Base-by-base conservation (phyloP, 768 basidiomycete genomes). In the Trametes elegans region DNA sequence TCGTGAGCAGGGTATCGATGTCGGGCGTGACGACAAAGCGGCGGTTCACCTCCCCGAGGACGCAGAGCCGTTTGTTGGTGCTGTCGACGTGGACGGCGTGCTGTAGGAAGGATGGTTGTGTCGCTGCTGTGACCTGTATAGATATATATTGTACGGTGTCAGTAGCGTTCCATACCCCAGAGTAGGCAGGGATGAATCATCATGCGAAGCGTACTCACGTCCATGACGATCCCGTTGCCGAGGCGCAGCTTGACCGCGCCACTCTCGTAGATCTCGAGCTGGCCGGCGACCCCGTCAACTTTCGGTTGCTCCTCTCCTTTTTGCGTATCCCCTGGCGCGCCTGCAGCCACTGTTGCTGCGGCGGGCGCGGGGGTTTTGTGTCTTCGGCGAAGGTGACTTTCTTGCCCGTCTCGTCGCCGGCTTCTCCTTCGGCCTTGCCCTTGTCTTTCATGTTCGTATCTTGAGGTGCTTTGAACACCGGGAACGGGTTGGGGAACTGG, bases 401-500 rank as follows among this genome's bases (percentile, higher is more conserved):
- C 68, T 80, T 86, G 46, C 57, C 62, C 43, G 50, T 68, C 51
- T 58, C 31, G 62, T 62, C 52, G 58, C 65, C 49, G 7, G 24
- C 24, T 7, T n/a, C 52, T 16, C 51, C 41, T 7, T 31, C 60
- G 35, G 38, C 60, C 21, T 65, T 53, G 19, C 34, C 57, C 27
- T 52, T 57, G 36, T 40, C 56, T 29, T 61, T 57, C 24, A 48
- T 42, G 19, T 59, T 60, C 18, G 55, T 34, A 29, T 49, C 26
- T 14, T 74, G 43, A 2, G 61, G 66, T 42, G 76, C 73, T 23
- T 67, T 64, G 71, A 94, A 94, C 5, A 74, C 78, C 0, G 93
- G 93, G 70, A 97, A 94, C 0, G 91, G 89, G 8, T 76, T 68
- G 0, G 94, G 94, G 64, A 96, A 96, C 66, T 95, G 93, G 73